phyloP scores from a whole-genome alignment of 2,329 filamentous ascomycete genomes.

The Penicillium sp. region DNA sequence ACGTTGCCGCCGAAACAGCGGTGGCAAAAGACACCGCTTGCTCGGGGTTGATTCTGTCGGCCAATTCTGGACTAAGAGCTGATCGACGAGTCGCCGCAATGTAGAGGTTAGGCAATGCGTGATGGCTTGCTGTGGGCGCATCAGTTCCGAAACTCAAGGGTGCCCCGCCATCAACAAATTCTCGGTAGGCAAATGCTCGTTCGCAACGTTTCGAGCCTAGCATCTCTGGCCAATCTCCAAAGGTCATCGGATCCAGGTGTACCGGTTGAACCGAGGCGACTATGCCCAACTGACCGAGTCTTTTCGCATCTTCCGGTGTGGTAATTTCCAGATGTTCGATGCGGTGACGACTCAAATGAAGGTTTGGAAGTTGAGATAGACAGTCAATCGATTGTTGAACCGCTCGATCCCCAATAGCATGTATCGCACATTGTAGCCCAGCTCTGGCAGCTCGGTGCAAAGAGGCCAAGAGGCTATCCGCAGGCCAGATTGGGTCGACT shows the following conservation, averaged over 20 bases:
- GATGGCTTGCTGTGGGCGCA: constrained; percentile 50
- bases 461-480: constrained; percentile 42
- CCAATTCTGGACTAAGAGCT: constrained; percentile 39
- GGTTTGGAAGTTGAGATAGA: constrained; percentile 14
- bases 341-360: constrained; percentile 42
- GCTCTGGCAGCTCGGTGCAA: constrained; percentile 46
- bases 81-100: constrained; percentile 52
- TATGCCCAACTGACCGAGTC: constrained; percentile 49
- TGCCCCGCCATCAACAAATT: constrained; percentile 47
- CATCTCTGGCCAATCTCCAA: constrained; percentile 48
- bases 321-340: constrained; percentile 56
- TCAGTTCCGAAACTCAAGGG: constrained; percentile 51
- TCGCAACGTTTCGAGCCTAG: constrained; percentile 46
- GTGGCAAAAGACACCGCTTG: constrained; percentile 44
- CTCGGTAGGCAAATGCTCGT: constrained; percentile 53
- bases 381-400: constrained; percentile 47
- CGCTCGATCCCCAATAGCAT: constrained; percentile 53
- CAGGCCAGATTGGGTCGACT: constrained; percentile 47
- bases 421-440: constrained; percentile 51
- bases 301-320: constrained; percentile 46
- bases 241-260: constrained; percentile 47
- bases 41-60: constrained; percentile 43
- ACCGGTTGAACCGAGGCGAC: constrained; percentile 43
- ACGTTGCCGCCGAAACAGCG: constrained; percentile 47
- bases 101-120: constrained; percentile 49